phyloP scores from a whole-genome alignment of 1,139 yeast species.

The Arxiozyma heterogenica region DNA sequence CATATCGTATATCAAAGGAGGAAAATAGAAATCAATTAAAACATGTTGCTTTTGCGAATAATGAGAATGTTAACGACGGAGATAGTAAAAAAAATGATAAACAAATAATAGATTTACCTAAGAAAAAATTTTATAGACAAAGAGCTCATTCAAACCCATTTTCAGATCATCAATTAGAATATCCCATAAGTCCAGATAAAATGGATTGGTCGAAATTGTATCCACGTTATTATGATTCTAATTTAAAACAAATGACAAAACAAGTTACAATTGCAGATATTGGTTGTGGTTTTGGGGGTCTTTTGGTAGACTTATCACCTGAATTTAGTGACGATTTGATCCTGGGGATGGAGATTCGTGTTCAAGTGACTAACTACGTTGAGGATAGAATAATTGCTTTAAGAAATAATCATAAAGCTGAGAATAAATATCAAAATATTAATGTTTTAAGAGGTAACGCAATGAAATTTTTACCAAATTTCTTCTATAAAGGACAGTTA shows the following conservation, averaged over 20 bases:
- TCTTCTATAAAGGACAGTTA: constrained; percentile 71
- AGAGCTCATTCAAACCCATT: constrained; percentile 97
- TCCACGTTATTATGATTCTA: constrained; percentile 47
- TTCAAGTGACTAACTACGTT: constrained; percentile 93
- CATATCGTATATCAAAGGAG: constrained; percentile 29
- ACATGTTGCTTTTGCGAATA: constrained; percentile 30
- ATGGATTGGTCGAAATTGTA: constrained; percentile 84
- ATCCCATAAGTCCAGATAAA: constrained; percentile 66
- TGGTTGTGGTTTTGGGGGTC: constrained; percentile 98
- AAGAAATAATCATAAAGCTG: constrained; percentile 36
- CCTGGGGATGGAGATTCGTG: constrained; percentile 94
- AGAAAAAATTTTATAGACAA: constrained; percentile 87
- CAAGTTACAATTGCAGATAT: constrained; percentile 87
- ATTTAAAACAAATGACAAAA: constrained; percentile 37
- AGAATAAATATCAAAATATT: constrained; percentile 58
- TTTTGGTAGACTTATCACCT: constrained; percentile 71
- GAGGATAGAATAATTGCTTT: constrained; percentile 90
- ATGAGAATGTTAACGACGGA: background rate
- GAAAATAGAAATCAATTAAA: constrained; percentile 34
- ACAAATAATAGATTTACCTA: constrained; percentile 45
- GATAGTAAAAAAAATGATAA: constrained; percentile 5
- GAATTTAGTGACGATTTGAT: constrained; percentile 64
- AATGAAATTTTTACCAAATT: constrained; percentile 94
- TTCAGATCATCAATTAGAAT: constrained; percentile 86
- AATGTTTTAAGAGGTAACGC: constrained; percentile 91